Evolutionary conservation across 2,329 filamentous ascomycete species (phyloP).

Genomic region (Mycocentrospora acerina): DNA sequence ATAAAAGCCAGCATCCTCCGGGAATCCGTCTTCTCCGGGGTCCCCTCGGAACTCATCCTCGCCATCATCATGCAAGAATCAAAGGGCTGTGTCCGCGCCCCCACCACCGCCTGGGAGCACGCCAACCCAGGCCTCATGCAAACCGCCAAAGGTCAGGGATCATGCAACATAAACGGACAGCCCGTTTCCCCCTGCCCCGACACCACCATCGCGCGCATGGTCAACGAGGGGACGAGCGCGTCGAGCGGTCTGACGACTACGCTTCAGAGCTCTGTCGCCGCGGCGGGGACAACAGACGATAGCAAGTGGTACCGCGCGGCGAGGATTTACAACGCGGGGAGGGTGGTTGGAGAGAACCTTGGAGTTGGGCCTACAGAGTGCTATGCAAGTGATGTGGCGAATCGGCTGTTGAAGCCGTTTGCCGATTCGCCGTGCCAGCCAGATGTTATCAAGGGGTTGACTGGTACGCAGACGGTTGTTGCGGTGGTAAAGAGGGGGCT

Average conservation of each 20-base stretch:
- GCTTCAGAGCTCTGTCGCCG: slow-evolving; percentile 42
- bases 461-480: too few relatives aligned
- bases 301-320: slow-evolving; percentile 50
- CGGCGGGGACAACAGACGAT: slow-evolving; percentile 32
- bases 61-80: slow-evolving; percentile 51
- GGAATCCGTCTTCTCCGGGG: slow-evolving; percentile 29
- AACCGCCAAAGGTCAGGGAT: slow-evolving; percentile 31
- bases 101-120: slow-evolving; percentile 45
- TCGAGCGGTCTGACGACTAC: slow-evolving; percentile 49
- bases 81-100: slow-evolving; percentile 49
- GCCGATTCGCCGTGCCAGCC: too few relatives aligned
- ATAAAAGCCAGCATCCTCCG: slow-evolving; percentile 42
- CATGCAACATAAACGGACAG: slow-evolving; percentile 41
- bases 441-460: too few relatives aligned
- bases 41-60: slow-evolving; percentile 48
- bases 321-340: slow-evolving; percentile 55
- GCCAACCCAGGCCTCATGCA: slow-evolving; percentile 53
- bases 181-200: slow-evolving; percentile 44
- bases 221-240: slow-evolving; percentile 44
- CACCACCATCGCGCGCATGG: slow-evolving; percentile 44
- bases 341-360: slow-evolving; percentile 37
- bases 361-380: slow-evolving; percentile 49
- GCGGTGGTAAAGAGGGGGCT: too few relatives aligned
- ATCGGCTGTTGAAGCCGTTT: slow-evolving; percentile 44
- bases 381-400: slow-evolving; percentile 56